phyloP scores from a whole-genome alignment of 140 eudicot species.

The Cichorium intybus region DNA sequence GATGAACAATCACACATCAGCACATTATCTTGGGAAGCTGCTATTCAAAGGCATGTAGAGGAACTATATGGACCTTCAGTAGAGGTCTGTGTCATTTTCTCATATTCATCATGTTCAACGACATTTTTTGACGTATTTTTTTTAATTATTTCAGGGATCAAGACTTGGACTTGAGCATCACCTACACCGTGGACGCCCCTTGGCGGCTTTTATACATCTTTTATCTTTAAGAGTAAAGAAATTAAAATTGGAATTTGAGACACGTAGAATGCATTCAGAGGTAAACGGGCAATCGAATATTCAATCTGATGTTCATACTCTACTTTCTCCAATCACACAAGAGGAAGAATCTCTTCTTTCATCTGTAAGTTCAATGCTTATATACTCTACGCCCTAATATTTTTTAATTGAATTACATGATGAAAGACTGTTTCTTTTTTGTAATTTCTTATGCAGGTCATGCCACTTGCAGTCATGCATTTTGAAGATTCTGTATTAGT shows the following conservation, averaged over 20 bases:
- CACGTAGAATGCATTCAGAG: slow-evolving; percentile 45
- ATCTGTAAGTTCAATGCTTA: slow-evolving; percentile 46
- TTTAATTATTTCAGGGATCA: slow-evolving; percentile 54
- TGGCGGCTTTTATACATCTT: slow-evolving; percentile 84
- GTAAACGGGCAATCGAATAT: slow-evolving; percentile 63
- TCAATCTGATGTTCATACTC: slow-evolving; percentile 79
- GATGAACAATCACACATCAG: slow-evolving; percentile 58
- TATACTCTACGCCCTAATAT: not conserved
- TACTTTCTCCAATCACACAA: slow-evolving; percentile 67
- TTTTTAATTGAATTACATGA: slow-evolving; percentile 3
- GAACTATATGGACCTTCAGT: slow-evolving; percentile 66
- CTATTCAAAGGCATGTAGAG: slow-evolving; percentile 79
- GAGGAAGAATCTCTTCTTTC: slow-evolving; percentile 81
- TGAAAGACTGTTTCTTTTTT: not conserved
- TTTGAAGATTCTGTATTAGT: slow-evolving; percentile 80
- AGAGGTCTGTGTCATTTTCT: slow-evolving; percentile 47
- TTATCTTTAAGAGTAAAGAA: slow-evolving; percentile 62
- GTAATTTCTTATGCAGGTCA: slow-evolving; percentile 43
- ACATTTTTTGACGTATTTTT: not conserved
- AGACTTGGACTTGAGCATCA: slow-evolving; percentile 90
- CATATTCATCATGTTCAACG: not conserved
- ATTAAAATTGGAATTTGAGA: slow-evolving; percentile 46
- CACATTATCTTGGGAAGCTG: slow-evolving; percentile 91
- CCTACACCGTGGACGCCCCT: slow-evolving; percentile 95
- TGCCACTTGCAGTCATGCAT: slow-evolving; percentile 87